These are phyloP conservation scores for Xylaria nigripes DNA, from an alignment of 495 filamentous ascomycete species.

Conservation along the genomic window DNA sequence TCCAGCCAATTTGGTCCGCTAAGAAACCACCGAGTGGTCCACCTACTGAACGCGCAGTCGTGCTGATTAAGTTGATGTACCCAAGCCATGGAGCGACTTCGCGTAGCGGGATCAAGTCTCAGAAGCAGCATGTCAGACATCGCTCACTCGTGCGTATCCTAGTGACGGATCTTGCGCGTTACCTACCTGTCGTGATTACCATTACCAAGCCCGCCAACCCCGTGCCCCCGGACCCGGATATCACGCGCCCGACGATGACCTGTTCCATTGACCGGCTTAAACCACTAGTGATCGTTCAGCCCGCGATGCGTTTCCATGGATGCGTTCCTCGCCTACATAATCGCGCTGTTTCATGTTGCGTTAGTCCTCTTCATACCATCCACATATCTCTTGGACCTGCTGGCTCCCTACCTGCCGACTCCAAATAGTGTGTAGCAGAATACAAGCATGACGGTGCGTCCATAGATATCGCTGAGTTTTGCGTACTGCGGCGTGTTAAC, in stretches of 20 bases:
- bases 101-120: slow-evolving; percentile 56
- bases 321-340: slow-evolving; percentile 43
- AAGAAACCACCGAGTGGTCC: slow-evolving; percentile 58
- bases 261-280: slow-evolving; percentile 42
- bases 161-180: background rate
- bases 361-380: slow-evolving; percentile 13
- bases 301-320: slow-evolving; percentile 5
- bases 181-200: slow-evolving; percentile 52
- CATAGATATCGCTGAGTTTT: slow-evolving; percentile 45
- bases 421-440: slow-evolving; percentile 36
- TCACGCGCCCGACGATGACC: slow-evolving; percentile 48
- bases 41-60: slow-evolving; percentile 54
- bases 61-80: slow-evolving; percentile 58
- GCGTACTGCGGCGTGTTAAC: slow-evolving; percentile 28
- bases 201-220: slow-evolving; percentile 50
- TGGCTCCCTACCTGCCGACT: slow-evolving; percentile 32
- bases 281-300: slow-evolving; percentile 33
- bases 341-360: slow-evolving; percentile 21
- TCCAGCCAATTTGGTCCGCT: slow-evolving; percentile 58
- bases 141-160: no score
- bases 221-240: slow-evolving; percentile 53
- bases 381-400: background rate
- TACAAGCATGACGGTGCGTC: slow-evolving; percentile 35
- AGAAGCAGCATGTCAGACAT: background rate
- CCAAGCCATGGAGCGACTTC: slow-evolving; percentile 60